Conservation (phyloP, 371 early-diverging fungal genomes). For the Actinomortierella wolfii region DNA sequence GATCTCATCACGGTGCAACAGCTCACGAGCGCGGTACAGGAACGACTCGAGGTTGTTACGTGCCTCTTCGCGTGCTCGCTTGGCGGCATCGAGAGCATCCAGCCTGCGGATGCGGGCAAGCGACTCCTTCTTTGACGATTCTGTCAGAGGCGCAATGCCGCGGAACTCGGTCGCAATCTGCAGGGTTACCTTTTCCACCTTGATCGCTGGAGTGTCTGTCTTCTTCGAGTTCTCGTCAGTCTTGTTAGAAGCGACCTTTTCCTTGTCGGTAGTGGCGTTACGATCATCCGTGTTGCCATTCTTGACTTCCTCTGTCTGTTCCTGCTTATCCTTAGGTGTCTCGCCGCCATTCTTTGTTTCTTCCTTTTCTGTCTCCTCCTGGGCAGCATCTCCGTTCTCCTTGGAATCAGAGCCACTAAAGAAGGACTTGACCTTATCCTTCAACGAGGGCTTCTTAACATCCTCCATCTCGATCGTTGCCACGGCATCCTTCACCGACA, state of each 20-base stretch:
- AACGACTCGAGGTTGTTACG: slow-evolving; percentile 89
- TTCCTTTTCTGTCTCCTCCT: slow-evolving; percentile 20
- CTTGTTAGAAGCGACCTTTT: neutral
- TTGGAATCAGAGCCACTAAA: slow-evolving; percentile 61
- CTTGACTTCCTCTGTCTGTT: slow-evolving; percentile 26
- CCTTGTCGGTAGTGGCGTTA: slow-evolving; percentile 12
- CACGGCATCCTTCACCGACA: slow-evolving; percentile 63
- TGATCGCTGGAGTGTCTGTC: slow-evolving; percentile 29
- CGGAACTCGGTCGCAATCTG: slow-evolving; percentile 32
- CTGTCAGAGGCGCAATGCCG: slow-evolving; percentile 35
- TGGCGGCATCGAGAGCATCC: slow-evolving; percentile 58
- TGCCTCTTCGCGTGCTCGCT: slow-evolving; percentile 81
- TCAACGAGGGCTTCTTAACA: slow-evolving; percentile 49
- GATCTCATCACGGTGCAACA: slow-evolving; percentile 75
- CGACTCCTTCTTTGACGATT: slow-evolving; percentile 37
- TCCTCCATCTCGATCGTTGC: slow-evolving; percentile 53
- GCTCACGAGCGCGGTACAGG: slow-evolving; percentile 85
- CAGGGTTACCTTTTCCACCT: slow-evolving; percentile 49
- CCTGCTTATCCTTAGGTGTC: slow-evolving; percentile 8
- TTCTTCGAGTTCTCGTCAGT: slow-evolving; percentile 15
- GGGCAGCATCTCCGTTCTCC: slow-evolving; percentile 35
- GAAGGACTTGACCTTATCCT: slow-evolving; percentile 76
- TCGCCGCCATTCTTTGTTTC: slow-evolving; percentile 7
- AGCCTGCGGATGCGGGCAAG: slow-evolving; percentile 20
- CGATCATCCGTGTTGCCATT: slow-evolving; percentile 38